Evolutionary conservation across 1,284 basidiomycete species (phyloP).

Genomic region (Cystobasidium sp.): DNA sequence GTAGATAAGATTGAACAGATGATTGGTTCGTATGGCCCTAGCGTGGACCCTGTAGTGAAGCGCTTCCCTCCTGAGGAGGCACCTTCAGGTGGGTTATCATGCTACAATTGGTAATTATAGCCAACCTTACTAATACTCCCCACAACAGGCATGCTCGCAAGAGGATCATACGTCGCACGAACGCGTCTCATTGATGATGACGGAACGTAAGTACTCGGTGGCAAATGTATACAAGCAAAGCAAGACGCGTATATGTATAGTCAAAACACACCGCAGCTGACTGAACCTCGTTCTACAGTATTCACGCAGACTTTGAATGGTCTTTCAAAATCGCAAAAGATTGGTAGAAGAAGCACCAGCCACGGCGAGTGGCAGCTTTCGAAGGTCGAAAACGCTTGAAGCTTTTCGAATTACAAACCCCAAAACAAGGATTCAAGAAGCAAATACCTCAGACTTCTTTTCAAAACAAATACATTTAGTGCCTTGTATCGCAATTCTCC

Average conservation of each 20-base stretch:
- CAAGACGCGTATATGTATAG: too few relatives aligned
- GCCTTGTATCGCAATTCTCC: too few relatives aligned
- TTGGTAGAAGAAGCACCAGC: conserved; percentile 36
- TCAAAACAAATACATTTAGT: too few relatives aligned
- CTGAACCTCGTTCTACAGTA: conserved; percentile 1
- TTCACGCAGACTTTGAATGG: conserved; percentile 46
- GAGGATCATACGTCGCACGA: conserved; percentile 56
- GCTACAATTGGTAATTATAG: background rate
- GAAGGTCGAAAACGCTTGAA: too few relatives aligned
- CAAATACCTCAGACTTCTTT: too few relatives aligned
- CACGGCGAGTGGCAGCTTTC: background rate
- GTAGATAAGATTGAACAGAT: conserved; percentile 56
- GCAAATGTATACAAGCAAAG: background rate
- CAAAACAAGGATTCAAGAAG: too few relatives aligned
- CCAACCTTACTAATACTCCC: background rate
- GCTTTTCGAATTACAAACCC: too few relatives aligned
- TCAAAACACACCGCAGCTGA: background rate
- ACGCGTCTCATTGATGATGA: conserved; percentile 58
- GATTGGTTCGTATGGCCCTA: conserved; percentile 57
- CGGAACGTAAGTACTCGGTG: conserved; percentile 45
- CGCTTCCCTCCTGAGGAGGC: conserved; percentile 57
- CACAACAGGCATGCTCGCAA: conserved; percentile 55
- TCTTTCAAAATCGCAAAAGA: conserved; percentile 50
- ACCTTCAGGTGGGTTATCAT: conserved; percentile 49
- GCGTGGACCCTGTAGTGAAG: conserved; percentile 55